Evolutionary conservation across 371 early-diverging fungal genomes (phyloP), one percentile per base, ranked within the genome.

Genomic region (Apophysomyces elegans): DNA sequence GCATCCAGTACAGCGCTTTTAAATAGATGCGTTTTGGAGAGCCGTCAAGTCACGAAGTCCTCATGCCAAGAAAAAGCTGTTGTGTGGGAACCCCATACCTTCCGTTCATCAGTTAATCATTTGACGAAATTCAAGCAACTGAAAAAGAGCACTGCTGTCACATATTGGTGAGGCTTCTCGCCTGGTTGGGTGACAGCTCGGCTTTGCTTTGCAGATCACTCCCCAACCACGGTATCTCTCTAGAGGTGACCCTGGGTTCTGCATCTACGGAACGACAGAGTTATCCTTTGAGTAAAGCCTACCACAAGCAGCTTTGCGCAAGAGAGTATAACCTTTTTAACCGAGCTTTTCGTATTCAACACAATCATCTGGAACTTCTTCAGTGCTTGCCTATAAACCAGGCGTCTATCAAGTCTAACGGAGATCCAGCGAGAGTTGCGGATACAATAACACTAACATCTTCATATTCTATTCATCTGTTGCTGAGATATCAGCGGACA

Each of bases 131-230:
- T 47, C 47, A 47, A 7, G 18, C 47, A 47, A 47, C 5, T 18
- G 21, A 47, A 47, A 43, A 47, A 47, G 47, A 47, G 2, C 47
- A 47, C 47, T 47, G 11, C 47, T 47, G 21, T 0, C 16, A 47
- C n/a, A 47, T 47, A 7, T 16, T 47, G 47, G 47, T 47, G 47
- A 47, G 47, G 18, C 9, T 47, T 0, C n/a, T 47, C 47, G 47
- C 47, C 47, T 47, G 18, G 47, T 47, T 47, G 47, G 3, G 21
- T 26, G 47, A 47, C 5, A 47, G 6, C 47, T 47, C 21, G 9
- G 32, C 47, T 47, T 47, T 47, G 47, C 16, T 47, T 47, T 18
- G 47, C n/a, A 47, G 47, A 47, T 18, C 47, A 47, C 47, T 47
- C 47, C 13, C 47, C 47, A 47, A 47, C 47, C 9, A 21, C 47